Conservation (phyloP, 2,329 filamentous ascomycete genomes). For the Alternaria brassicae region DNA sequence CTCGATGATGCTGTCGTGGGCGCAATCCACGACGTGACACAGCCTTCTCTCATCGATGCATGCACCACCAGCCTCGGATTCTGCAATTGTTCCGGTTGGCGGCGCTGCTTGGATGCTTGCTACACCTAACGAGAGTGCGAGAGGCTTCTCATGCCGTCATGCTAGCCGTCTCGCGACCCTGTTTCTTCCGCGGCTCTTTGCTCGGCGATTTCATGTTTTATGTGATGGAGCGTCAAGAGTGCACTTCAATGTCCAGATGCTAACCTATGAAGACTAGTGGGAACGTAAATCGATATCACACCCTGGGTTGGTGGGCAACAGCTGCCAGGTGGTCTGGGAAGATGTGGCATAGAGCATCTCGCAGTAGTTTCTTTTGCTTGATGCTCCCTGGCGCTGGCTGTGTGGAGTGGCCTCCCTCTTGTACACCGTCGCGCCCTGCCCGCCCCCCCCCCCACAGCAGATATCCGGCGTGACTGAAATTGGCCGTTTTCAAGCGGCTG, state of each 20-base stretch:
- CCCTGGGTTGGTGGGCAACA: constrained; percentile 20
- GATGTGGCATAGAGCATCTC: constrained; percentile 28
- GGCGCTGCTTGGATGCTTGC: constrained; percentile 11
- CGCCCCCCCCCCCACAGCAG: constrained; percentile 39
- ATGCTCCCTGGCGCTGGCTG: constrained; percentile 39
- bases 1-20: constrained; percentile 26
- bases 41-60: constrained; percentile 23
- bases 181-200: constrained; percentile 9
- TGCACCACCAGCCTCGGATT: constrained; percentile 36
- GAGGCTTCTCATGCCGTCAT: constrained; percentile 12
- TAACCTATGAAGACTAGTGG: constrained; percentile 27
- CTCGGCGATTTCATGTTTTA: constrained; percentile 5
- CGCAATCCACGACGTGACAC: constrained; percentile 36
- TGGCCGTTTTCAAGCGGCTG: constrained; percentile 49
- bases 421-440: constrained; percentile 38
- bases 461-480: constrained; percentile 48
- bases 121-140: constrained; percentile 1
- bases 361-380: constrained; percentile 44
- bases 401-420: constrained; percentile 43
- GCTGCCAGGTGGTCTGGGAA: constrained; percentile 28
- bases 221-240: constrained; percentile 11
- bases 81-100: constrained; percentile 30
- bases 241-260: constrained; percentile 16
- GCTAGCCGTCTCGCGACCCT: constrained; percentile 9
- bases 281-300: constrained; percentile 18